Conservation (phyloP, 495 filamentous ascomycete species). For the Daldinia concentrica region DNA sequence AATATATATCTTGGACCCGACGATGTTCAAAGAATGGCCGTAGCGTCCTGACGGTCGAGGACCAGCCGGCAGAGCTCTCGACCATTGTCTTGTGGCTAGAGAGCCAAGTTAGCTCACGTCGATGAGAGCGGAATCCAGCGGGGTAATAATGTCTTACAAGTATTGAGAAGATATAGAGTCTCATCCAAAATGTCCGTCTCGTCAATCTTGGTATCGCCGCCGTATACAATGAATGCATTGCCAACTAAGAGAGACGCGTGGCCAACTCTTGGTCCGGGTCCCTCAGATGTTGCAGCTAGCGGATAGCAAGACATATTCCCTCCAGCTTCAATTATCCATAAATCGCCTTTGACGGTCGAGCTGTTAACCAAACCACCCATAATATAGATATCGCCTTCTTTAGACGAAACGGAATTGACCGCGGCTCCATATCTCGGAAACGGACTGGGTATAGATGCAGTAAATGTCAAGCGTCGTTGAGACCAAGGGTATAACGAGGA, state of each 20-base stretch:
- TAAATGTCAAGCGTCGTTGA: slow-evolving; percentile 85
- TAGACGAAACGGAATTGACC: slow-evolving; percentile 89
- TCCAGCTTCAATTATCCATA: slow-evolving; percentile 97
- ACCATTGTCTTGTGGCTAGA: slow-evolving; percentile 96
- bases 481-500: slow-evolving; percentile 94
- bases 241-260: slow-evolving; percentile 95
- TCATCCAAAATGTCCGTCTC: slow-evolving; percentile 91
- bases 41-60: slow-evolving; percentile 89
- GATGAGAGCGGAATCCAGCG: slow-evolving; percentile 23
- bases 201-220: slow-evolving; percentile 96
- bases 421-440: slow-evolving; percentile 98
- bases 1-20: slow-evolving; percentile 95
- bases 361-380: slow-evolving; percentile 97
- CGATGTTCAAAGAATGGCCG: slow-evolving; percentile 93
- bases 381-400: slow-evolving; percentile 96
- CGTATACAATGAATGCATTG: slow-evolving; percentile 99
- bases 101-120: slow-evolving; percentile 37
- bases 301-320: slow-evolving; percentile 90
- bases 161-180: slow-evolving; percentile 96
- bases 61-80: slow-evolving; percentile 84
- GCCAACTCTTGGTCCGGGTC: slow-evolving; percentile 93
- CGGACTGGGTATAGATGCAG: slow-evolving; percentile 81
- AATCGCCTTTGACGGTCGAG: slow-evolving; percentile 91
- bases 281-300: slow-evolving; percentile 88
- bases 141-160: slow-evolving; percentile 70